Conservation (phyloP, 1,139 yeast species). For the Saccharomyces pastorianus region DNA sequence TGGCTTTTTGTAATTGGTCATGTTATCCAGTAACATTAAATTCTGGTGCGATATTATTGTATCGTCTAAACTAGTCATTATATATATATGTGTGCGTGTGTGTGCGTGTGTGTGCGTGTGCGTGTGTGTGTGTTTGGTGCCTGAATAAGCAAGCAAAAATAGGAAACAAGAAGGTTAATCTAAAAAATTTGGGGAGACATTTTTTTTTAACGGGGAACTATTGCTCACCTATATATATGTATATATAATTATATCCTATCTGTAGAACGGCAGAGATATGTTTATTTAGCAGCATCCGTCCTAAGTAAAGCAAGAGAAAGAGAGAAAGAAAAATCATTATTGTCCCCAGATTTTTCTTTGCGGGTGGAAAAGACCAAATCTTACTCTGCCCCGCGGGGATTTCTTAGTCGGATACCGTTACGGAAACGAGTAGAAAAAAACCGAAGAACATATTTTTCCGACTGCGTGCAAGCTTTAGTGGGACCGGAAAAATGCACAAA, state of each 20-base stretch:
- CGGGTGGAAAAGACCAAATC: background rate
- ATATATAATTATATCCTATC: background rate
- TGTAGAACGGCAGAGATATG: no score
- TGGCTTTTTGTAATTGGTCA: slow-evolving; percentile 17
- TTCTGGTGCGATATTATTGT: slow-evolving; percentile 17
- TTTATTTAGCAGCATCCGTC: background rate
- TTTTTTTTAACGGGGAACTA: no score
- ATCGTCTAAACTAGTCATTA: slow-evolving; percentile 13
- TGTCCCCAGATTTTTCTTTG: background rate
- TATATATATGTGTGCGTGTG: background rate
- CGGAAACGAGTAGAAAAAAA: background rate
- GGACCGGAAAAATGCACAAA: background rate
- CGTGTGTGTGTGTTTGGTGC: background rate
- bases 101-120: no score
- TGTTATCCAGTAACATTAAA: slow-evolving; percentile 20
- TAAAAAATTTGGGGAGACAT: no score
- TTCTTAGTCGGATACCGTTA: background rate
- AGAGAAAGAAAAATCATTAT: background rate
- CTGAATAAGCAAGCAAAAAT: background rate
- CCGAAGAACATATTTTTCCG: background rate
- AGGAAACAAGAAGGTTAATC: background rate
- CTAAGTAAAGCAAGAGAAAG: background rate
- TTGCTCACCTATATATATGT: background rate
- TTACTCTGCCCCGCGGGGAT: background rate
- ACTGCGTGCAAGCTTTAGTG: background rate